Conservation (phyloP, 2,329 filamentous ascomycete species). For the Fusarium incarnatum region DNA sequence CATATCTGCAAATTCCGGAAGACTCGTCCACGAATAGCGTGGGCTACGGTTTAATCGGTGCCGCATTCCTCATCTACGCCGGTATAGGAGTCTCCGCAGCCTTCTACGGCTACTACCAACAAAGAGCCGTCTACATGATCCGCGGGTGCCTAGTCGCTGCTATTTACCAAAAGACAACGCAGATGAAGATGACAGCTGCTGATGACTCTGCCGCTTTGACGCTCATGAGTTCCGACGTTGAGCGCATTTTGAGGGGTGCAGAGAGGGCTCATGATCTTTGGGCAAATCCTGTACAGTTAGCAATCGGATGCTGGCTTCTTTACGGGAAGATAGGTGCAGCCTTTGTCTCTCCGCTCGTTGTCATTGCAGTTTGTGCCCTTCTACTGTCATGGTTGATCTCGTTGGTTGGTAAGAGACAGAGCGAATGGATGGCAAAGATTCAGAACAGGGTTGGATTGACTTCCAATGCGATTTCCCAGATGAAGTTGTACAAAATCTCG, state of each 20-base stretch:
- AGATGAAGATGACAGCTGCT: slow-evolving; percentile 47
- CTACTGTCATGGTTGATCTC: slow-evolving; percentile 31
- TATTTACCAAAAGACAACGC: slow-evolving; percentile 52
- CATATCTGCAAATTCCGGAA: slow-evolving; percentile 48
- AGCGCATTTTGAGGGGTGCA: slow-evolving; percentile 54
- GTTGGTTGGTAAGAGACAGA: slow-evolving; percentile 43
- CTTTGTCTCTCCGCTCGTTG: slow-evolving; percentile 59
- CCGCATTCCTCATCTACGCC: slow-evolving; percentile 54
- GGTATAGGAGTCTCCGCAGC: slow-evolving; percentile 55
- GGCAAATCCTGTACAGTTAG: slow-evolving; percentile 56
- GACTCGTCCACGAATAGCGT: slow-evolving; percentile 33
- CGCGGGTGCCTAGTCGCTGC: slow-evolving; percentile 50
- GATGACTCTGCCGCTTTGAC: slow-evolving; percentile 58
- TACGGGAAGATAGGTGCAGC: slow-evolving; percentile 60
- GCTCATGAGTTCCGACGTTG: slow-evolving; percentile 62
- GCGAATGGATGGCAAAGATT: slow-evolving; percentile 52
- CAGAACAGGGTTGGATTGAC: slow-evolving; percentile 52
- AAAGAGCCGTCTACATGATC: slow-evolving; percentile 50
- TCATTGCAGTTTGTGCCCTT: slow-evolving; percentile 51
- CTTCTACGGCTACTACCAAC: slow-evolving; percentile 55
- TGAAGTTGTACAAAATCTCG: slow-evolving; percentile 51
- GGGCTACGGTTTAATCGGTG: slow-evolving; percentile 59
- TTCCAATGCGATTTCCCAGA: slow-evolving; percentile 47
- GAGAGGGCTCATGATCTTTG: slow-evolving; percentile 55
- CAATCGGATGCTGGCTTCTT: slow-evolving; percentile 60